Evolutionary conservation across 495 filamentous ascomycete species (phyloP).

Genomic region (Melanomma pulvis-pyrius): DNA sequence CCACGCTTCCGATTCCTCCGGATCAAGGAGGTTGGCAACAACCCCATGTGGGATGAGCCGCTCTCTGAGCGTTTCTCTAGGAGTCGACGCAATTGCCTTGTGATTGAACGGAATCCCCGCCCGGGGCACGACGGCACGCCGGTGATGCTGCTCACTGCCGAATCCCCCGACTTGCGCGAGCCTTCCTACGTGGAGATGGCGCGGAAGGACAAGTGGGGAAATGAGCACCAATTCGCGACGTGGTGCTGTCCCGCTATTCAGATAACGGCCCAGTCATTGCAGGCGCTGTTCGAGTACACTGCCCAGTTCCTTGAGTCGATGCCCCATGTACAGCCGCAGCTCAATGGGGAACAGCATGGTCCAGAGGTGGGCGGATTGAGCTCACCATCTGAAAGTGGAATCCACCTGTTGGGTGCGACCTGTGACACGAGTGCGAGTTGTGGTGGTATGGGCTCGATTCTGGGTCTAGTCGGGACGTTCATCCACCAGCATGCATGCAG

Average conservation of each 20-base stretch:
- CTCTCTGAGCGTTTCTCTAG: not conserved
- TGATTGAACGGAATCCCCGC: not conserved
- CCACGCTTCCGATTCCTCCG: slow-evolving; percentile 14
- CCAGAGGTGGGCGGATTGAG: too few species aligned
- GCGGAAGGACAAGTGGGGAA: not conserved
- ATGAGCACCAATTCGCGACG: not conserved
- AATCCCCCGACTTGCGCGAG: slow-evolving; percentile 7
- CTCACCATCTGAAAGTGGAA: too few species aligned
- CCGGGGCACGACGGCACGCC: slow-evolving; percentile 8
- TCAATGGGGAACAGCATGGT: too few species aligned
- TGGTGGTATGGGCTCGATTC: too few species aligned
- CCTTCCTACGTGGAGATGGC: slow-evolving; percentile 9
- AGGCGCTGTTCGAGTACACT: not conserved
- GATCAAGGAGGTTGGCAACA: not conserved
- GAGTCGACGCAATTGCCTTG: not conserved
- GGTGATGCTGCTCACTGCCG: slow-evolving; percentile 14
- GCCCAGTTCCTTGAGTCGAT: not conserved
- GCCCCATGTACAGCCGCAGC: not conserved
- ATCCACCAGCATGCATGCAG: too few species aligned
- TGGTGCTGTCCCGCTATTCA: slow-evolving; percentile 11
- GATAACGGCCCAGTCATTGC: not conserved
- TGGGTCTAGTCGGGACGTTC: too few species aligned
- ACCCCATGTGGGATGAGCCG: not conserved
- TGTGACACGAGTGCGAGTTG: too few species aligned
- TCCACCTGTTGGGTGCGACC: too few species aligned